Percentiles rank a stretch among this genome's conserved stretches.
phyloP scores from a whole-genome alignment of 2,329 filamentous ascomycete species.

The Aspergillus sp. region DNA sequence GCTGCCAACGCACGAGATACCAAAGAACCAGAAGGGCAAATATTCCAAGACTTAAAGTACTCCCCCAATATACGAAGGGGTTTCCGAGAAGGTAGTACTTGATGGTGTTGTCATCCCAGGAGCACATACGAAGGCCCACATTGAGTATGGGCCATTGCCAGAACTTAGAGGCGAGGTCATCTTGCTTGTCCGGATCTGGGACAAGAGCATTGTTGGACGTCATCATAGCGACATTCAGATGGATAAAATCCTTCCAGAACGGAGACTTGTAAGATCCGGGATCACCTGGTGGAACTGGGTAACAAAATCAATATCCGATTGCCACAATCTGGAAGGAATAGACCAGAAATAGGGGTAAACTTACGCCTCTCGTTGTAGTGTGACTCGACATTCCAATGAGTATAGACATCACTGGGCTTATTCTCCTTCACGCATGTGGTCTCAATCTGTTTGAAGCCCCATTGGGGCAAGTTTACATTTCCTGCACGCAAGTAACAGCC shows the following conservation, averaged over 20 bases:
- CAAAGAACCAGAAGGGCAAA: slow-evolving; percentile 74
- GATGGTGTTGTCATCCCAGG: slow-evolving; percentile 92
- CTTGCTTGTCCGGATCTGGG: slow-evolving; percentile 97
- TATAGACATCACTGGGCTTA: slow-evolving; percentile 89
- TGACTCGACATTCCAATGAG: slow-evolving; percentile 98
- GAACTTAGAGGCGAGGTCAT: slow-evolving; percentile 92
- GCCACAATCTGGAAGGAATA: background rate
- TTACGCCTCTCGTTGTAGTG: slow-evolving; percentile 91
- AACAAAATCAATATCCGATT: slow-evolving; percentile 10
- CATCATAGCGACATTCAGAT: slow-evolving; percentile 99
- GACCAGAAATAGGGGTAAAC: slow-evolving; percentile 37
- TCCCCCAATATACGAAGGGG: slow-evolving; percentile 93
- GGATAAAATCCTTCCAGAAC: slow-evolving; percentile 96
- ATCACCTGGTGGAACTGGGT: slow-evolving; percentile 78
- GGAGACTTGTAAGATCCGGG: slow-evolving; percentile 93
- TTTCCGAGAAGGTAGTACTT: slow-evolving; percentile 99
- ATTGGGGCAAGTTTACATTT: slow-evolving; percentile 94
- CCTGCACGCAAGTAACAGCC: slow-evolving; percentile 94
- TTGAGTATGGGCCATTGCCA: slow-evolving; percentile 98
- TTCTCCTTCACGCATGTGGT: slow-evolving; percentile 93
- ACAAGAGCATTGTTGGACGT: slow-evolving; percentile 98
- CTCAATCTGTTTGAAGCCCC: slow-evolving; percentile 99
- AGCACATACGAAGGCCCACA: slow-evolving; percentile 96
- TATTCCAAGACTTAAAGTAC: slow-evolving; percentile 74
- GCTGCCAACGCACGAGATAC: slow-evolving; percentile 94